Base-by-base conservation (phyloP, 179 eudicot genomes). In the Beta corolliflora region DNA sequence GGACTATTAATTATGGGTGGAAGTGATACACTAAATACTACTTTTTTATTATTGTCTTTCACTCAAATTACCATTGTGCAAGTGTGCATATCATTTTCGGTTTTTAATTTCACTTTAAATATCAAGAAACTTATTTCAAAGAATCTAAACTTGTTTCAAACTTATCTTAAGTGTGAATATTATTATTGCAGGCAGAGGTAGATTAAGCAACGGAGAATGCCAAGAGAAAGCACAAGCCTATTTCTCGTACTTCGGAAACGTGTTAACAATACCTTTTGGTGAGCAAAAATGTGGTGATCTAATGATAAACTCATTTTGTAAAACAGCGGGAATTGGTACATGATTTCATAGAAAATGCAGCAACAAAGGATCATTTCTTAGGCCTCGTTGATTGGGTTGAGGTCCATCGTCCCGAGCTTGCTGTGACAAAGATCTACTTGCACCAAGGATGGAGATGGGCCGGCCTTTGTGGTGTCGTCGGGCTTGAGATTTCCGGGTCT, bases 361-460 rank as follows among this genome's bases (percentile, higher is more conserved):
- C 50, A n/a, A 89, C 76, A 9, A 86, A 86, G 65, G 83, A 87
- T 8, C 93, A 92, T 70, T 92, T 90, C 75, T 52, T 87, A 60
- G 90, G 85, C n/a, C 81, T 92, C 23, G 77, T 90, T 9, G 95
- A 92, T 71, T 90, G 90, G 91, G 94, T 91, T 15, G 91, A 92
- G 83, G 81, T 68, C 56, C 89, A 82, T 29, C 87, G 90, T 4
- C 94, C 97, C 0, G 84, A 86, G 75, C 85, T 69, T 11, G 80
- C 87, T 0, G 69, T 89, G 29, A 74, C 86, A 5, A 89, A 73
- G 77, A 82, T 91, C 0, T 89, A 88, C 56, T n/a, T 25, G 81
- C 36, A 79, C 79, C 44, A 60, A 66, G 52, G 81, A 50, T 0
- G 85, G 81, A 19, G 85, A 86, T 11, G 97, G 89, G 16, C 89